These are phyloP conservation scores for Triticum dicoccoides DNA, from an alignment of 176 grass and related monocot species.

Conservation along the genomic window DNA sequence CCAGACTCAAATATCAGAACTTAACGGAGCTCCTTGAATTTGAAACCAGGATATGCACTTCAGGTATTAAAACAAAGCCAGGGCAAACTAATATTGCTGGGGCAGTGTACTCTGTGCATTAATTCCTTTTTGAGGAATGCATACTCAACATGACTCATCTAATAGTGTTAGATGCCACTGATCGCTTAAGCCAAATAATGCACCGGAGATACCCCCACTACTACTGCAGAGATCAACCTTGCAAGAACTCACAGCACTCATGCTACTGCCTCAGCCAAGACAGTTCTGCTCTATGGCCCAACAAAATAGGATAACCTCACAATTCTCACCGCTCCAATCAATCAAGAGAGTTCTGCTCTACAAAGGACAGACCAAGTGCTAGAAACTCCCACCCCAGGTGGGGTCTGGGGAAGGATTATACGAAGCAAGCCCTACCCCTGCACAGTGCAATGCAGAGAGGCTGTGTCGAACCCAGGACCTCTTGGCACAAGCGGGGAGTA, in stretches of 20 bases:
- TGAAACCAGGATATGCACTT: conserved; percentile 4
- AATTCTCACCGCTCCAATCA: not conserved
- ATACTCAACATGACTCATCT: conserved; percentile 14
- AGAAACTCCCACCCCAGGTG: too few relatives aligned
- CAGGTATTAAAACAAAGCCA: conserved; percentile 11
- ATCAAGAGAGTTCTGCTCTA: not conserved
- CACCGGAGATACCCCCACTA: not conserved
- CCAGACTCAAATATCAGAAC: not conserved
- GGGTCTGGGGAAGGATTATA: too few relatives aligned
- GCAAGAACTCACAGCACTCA: not conserved
- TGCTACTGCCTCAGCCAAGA: conserved; percentile 9
- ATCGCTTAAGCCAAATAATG: not conserved
- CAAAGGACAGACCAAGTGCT: not conserved
- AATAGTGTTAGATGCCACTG: conserved; percentile 18
- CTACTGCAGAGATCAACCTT: conserved; percentile 18
- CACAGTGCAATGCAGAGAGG: too few relatives aligned
- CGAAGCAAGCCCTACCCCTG: too few relatives aligned
- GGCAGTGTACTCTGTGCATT: conserved; percentile 18
- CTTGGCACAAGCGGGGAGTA: too few relatives aligned
- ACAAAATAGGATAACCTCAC: conserved; percentile 1
- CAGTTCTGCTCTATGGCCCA: conserved; percentile 2
- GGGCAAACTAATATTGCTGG: conserved; percentile 8
- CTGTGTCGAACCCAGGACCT: too few relatives aligned
- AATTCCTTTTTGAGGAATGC: not conserved
- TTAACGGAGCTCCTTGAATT: conserved; percentile 15